Conservation (phyloP, 225 moss, liverwort and hornwort species). For the Takakia lepidozioides region DNA sequence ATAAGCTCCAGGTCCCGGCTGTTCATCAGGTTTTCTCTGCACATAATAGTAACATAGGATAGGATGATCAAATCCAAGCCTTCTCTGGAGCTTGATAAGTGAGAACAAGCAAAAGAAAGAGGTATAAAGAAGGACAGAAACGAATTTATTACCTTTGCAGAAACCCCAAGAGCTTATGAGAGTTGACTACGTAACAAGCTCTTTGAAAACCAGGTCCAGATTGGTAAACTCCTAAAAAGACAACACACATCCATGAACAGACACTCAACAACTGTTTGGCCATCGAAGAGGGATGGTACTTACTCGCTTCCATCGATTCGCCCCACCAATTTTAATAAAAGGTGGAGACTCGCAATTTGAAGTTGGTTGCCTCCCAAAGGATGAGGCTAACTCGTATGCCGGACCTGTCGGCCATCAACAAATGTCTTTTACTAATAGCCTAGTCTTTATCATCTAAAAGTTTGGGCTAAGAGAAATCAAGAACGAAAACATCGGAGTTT, state of each 20-base stretch:
- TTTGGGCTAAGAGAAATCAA: no score
- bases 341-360: constrained; percentile 36
- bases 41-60: neutral
- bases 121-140: neutral
- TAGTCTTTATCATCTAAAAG: no score
- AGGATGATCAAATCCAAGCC: neutral
- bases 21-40: constrained; percentile 50
- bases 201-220: no score
- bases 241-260: neutral
- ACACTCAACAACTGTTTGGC: no score
- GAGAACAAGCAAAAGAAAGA: neutral
- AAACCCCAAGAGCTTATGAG: neutral
- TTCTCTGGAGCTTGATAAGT: no score
- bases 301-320: constrained; percentile 34
- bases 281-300: neutral
- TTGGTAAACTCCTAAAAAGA: no score
- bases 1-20: constrained; percentile 90
- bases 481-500: no score
- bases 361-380: constrained; percentile 36
- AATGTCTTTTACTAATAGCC: neutral
- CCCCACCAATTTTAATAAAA: constrained; percentile 25
- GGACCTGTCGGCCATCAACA: constrained; percentile 16
- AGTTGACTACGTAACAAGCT: no score
- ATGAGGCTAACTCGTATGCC: constrained; percentile 26
- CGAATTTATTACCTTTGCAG: neutral